A percentile compares a stretch with the other conserved stretches of the same genome.
phyloP scores from a whole-genome alignment of 1,139 yeast species.

The Candida sp. region DNA sequence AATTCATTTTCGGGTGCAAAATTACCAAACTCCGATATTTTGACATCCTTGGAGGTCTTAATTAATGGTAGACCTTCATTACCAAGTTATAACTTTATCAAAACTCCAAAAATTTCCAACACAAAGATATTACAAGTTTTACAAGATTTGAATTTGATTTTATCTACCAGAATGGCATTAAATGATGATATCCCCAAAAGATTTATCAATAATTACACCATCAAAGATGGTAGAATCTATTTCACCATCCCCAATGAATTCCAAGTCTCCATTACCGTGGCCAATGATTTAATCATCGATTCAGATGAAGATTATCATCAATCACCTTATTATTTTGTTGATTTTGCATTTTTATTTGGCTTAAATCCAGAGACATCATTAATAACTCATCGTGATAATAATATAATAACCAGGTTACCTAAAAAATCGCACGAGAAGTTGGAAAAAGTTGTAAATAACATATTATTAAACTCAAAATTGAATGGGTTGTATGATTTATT shows the following conservation, averaged over 20 bases:
- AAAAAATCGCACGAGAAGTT: slow-evolving; percentile 38
- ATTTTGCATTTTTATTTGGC: slow-evolving; percentile 63
- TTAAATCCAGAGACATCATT: slow-evolving; percentile 33
- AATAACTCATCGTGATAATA: slow-evolving; percentile 25
- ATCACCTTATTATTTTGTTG: slow-evolving; percentile 75
- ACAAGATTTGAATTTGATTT: slow-evolving; percentile 65
- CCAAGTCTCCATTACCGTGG: slow-evolving; percentile 19
- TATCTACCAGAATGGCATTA: slow-evolving; percentile 74
- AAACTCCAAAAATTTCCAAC: slow-evolving; percentile 50
- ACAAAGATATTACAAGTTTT: slow-evolving; percentile 60
- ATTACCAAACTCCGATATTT: slow-evolving; percentile 83
- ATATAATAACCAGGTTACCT: slow-evolving; percentile 31
- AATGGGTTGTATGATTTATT: slow-evolving; percentile 63
- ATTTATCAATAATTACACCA: slow-evolving; percentile 53
- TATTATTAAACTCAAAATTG: slow-evolving; percentile 51
- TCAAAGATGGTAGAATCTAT: slow-evolving; percentile 74
- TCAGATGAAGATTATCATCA: slow-evolving; percentile 31
- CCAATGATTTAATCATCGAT: slow-evolving; percentile 43
- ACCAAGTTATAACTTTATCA: slow-evolving; percentile 60
- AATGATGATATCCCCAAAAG: slow-evolving; percentile 59
- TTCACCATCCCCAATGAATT: slow-evolving; percentile 67
- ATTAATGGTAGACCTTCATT: slow-evolving; percentile 75
- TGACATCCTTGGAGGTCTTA: slow-evolving; percentile 83
- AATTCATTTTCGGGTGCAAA: slow-evolving; percentile 80
- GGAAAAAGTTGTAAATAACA: slow-evolving; percentile 56